Conservation (phyloP, 805 yeast genomes). For the Starmerella tilneyi region DNA sequence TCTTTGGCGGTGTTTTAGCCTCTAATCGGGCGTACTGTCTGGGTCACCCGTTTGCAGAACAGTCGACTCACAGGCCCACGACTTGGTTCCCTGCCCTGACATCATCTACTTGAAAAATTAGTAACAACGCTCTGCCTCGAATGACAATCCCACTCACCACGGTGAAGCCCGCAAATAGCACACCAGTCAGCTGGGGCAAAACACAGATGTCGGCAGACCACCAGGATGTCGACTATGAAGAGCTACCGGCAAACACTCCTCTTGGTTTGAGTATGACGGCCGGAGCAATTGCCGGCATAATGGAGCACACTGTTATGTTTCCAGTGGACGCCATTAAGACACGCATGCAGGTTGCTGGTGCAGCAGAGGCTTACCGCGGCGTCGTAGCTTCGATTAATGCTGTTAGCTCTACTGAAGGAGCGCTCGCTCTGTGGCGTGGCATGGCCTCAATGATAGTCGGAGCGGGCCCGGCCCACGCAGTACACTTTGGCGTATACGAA, state of each 20-base stretch:
- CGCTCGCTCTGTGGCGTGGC: conserved; percentile 84
- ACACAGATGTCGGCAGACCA: conserved; percentile 3
- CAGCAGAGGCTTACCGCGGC: conserved; percentile 29
- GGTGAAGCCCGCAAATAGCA: neutral
- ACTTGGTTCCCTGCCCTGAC: conserved; percentile 5
- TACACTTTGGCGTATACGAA: conserved; percentile 91
- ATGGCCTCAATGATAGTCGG: conserved; percentile 84
- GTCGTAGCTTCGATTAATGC: conserved; percentile 59
- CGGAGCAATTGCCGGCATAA: conserved; percentile 97
- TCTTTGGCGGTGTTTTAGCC: too few species aligned
- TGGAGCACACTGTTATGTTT: conserved; percentile 96
- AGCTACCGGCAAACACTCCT: conserved; percentile 79
- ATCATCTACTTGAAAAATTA: neutral
- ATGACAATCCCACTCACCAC: neutral
- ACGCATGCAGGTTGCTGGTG: conserved; percentile 63
- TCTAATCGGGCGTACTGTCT: too few species aligned
- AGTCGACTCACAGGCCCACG: neutral
- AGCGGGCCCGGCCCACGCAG: conserved; percentile 99
- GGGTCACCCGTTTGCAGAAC: too few species aligned
- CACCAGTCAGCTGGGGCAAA: neutral
- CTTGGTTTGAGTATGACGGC: conserved; percentile 73
- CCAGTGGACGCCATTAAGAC: conserved; percentile 96
- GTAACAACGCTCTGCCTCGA: neutral
- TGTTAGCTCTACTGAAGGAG: conserved; percentile 82
- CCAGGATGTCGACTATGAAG: conserved; percentile 59